Percentiles rank a stretch among this genome's conserved stretches.
Evolutionary conservation across 2,329 filamentous ascomycete species (phyloP).

Genomic region (Phyllosticta capitalensis): DNA sequence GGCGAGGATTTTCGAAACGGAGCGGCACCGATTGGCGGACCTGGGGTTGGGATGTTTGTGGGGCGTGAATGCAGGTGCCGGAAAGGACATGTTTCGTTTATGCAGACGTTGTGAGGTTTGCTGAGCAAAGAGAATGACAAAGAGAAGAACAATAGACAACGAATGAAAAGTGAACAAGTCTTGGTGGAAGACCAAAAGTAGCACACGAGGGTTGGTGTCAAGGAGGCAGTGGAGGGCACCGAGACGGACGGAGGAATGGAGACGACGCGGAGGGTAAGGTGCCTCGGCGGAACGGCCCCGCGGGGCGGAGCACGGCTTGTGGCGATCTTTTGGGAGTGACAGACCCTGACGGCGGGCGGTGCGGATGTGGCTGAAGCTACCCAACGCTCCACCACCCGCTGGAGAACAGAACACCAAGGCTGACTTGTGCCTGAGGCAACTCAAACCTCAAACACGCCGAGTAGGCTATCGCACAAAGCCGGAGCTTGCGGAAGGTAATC

Average conservation of each 20-base stretch:
- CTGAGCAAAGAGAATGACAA: background rate
- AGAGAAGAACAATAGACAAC: too few species aligned
- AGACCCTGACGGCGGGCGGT: background rate
- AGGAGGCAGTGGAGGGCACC: too few species aligned
- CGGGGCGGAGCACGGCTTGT: too few species aligned
- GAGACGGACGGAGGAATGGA: too few species aligned
- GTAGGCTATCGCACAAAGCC: background rate
- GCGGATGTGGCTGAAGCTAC: background rate
- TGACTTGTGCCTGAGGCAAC: background rate
- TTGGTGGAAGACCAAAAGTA: too few species aligned
- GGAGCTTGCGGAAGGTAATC: background rate
- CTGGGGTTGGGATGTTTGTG: background rate
- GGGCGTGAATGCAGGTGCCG: background rate
- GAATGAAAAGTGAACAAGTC: too few species aligned
- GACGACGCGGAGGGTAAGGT: too few species aligned
- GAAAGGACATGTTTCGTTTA: background rate
- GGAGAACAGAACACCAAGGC: background rate
- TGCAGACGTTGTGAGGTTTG: background rate
- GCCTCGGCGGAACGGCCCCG: too few species aligned
- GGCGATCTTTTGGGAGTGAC: background rate
- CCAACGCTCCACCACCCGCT: background rate
- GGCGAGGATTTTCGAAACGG: background rate
- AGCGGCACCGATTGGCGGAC: background rate
- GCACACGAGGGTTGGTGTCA: too few species aligned
- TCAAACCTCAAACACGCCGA: background rate